Percentiles rank a stretch among this genome's conserved stretches.
These are phyloP conservation scores for Debaryomyces castellii DNA, from an alignment of 805 yeast genomes.

Conservation along the genomic window DNA sequence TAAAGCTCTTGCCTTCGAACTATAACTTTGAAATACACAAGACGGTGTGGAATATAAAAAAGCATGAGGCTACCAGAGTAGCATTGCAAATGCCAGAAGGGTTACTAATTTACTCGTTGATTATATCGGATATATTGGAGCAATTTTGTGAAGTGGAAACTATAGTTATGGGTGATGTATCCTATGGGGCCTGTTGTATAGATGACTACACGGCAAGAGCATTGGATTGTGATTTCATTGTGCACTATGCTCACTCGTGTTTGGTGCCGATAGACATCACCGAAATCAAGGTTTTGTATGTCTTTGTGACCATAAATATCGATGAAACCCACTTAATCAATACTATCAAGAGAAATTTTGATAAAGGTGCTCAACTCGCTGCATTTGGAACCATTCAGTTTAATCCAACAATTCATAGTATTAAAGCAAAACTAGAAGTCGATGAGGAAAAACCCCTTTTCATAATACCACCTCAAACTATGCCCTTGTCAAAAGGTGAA, in stretches of 20 bases:
- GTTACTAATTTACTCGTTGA: constrained; percentile 77
- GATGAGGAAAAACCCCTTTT: constrained; percentile 52
- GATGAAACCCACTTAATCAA: constrained; percentile 80
- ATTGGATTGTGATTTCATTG: constrained; percentile 88
- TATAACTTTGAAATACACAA: constrained; percentile 96
- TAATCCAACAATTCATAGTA: constrained; percentile 87
- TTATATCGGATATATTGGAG: constrained; percentile 88
- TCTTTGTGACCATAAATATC: constrained; percentile 89
- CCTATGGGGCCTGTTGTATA: constrained; percentile 98
- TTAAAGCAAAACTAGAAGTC: constrained; percentile 57
- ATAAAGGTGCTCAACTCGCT: constrained; percentile 65
- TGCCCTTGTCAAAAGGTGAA: constrained; percentile 93
- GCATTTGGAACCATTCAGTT: constrained; percentile 95
- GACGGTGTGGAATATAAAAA: constrained; percentile 88
- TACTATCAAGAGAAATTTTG: constrained; percentile 72
- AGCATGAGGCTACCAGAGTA: constrained; percentile 73
- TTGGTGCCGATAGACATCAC: constrained; percentile 94
- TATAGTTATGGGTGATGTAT: constrained; percentile 96
- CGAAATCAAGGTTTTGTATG: constrained; percentile 85
- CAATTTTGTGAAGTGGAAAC: constrained; percentile 88
- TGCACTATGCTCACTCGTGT: constrained; percentile 97
- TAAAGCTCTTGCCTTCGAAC: constrained; percentile 78
- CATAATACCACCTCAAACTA: constrained; percentile 83
- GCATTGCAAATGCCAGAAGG: constrained; percentile 99
- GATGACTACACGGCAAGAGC: constrained; percentile 95